Evolutionary conservation across 148 eudicot genomes (phyloP).

Genomic region (Heliamphora exappendiculata): DNA sequence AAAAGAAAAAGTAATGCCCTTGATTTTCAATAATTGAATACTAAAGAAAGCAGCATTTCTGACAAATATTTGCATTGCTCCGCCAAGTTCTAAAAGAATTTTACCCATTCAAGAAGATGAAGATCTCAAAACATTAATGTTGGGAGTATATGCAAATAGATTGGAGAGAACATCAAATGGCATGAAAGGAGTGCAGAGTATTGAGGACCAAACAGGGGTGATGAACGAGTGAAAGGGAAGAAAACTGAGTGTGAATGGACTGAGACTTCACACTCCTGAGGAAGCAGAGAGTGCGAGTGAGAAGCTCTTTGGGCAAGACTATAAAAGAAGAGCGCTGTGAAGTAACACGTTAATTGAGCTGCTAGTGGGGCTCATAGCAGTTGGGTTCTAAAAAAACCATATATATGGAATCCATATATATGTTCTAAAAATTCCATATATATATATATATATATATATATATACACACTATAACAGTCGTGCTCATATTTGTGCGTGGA

Average conservation of each 20-base stretch:
- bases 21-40: background rate
- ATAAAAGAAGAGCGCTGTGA: background rate
- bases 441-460: too few species aligned
- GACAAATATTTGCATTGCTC: background rate
- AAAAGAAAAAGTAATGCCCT: too few species aligned
- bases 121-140: background rate
- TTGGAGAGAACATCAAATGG: background rate
- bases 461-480: too few species aligned
- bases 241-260: background rate
- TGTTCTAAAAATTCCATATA: too few species aligned
- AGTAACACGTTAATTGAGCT: background rate
- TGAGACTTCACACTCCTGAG: constrained; percentile 2
- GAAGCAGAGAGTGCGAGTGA: background rate
- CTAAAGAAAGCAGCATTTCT: background rate
- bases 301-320: background rate
- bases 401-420: too few species aligned
- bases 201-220: background rate
- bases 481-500: too few species aligned
- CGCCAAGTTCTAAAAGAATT: background rate
- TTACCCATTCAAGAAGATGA: background rate
- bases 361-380: constrained; percentile 4
- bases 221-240: background rate
- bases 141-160: background rate
- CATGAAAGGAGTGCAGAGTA: too few species aligned
- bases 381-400: background rate